Percentiles rank a stretch among this genome's conserved stretches.
phyloP scores from a whole-genome alignment of 2,329 filamentous ascomycete species.

The Colletotrichum limetticola region DNA sequence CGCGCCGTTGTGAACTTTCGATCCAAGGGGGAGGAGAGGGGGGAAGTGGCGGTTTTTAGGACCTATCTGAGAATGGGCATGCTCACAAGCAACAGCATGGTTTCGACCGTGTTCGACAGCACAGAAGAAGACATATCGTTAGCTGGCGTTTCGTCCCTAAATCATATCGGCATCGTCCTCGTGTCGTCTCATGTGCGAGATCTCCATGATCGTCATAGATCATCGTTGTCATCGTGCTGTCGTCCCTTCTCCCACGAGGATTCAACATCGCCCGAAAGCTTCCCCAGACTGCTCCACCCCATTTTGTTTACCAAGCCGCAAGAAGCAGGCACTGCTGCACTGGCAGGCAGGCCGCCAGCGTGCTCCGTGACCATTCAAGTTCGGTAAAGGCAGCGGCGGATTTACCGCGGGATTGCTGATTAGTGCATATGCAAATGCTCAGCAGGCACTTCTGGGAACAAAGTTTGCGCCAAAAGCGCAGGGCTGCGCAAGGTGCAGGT shows the following conservation, averaged over 20 bases:
- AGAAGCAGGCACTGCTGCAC: background rate
- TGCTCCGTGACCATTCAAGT: too few species aligned
- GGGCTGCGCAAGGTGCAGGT: background rate
- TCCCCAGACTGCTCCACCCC: conserved; percentile 10
- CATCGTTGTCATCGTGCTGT: conserved; percentile 16
- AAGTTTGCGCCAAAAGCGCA: background rate
- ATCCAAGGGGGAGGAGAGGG: too few species aligned
- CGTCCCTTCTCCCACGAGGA: conserved; percentile 22
- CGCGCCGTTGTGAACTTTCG: conserved; percentile 1
- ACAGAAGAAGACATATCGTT: conserved; percentile 9
- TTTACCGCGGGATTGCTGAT: conserved; percentile 1
- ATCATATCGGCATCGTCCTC: conserved; percentile 5
- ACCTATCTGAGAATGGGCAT: background rate
- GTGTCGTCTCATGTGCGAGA: conserved; percentile 24
- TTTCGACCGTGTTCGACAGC: background rate
- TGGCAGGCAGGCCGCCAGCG: background rate
- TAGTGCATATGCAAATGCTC: background rate
- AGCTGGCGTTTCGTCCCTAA: conserved; percentile 11
- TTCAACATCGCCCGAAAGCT: conserved; percentile 15
- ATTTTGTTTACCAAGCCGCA: background rate
- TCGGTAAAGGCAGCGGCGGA: background rate
- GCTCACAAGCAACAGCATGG: background rate
- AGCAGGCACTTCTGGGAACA: background rate
- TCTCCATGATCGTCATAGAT: conserved; percentile 21
- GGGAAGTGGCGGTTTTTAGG: background rate